Conservation (phyloP, 148 eudicot species). For the Hydrangea macrophylla region DNA sequence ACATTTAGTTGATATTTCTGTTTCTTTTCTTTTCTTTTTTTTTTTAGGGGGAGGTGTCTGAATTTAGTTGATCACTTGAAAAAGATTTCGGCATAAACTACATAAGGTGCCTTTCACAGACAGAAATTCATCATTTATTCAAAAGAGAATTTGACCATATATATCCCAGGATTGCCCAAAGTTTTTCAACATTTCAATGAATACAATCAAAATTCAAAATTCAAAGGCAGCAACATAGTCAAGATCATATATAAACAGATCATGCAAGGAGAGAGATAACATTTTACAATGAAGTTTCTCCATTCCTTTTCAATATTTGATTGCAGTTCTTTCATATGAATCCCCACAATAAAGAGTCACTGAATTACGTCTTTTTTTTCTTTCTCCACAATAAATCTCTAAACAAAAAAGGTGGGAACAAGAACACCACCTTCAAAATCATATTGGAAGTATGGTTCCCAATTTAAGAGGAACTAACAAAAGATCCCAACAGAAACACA, state of each 20-base stretch:
- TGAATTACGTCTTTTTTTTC: constrained; percentile 21
- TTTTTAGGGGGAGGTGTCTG: too few relatives aligned
- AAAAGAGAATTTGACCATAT: too few relatives aligned
- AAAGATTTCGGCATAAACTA: neutral
- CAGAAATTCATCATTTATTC: neutral
- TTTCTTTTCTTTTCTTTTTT: too few relatives aligned
- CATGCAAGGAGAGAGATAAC: constrained; percentile 6
- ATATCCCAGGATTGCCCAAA: neutral
- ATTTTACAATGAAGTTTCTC: constrained; percentile 18
- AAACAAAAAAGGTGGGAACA: constrained; percentile 22
- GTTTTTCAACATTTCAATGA: neutral
- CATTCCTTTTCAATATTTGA: constrained; percentile 7
- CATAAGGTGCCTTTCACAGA: neutral
- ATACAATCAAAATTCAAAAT: neutral
- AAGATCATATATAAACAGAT: constrained; percentile 16
- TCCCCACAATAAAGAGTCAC: constrained; percentile 18
- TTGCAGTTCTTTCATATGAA: constrained; percentile 5
- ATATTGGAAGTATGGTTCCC: constrained; percentile 21
- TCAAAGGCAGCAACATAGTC: constrained; percentile 5
- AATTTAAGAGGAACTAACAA: neutral
- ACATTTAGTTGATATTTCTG: too few relatives aligned
- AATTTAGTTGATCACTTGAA: too few relatives aligned
- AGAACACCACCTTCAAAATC: constrained; percentile 22
- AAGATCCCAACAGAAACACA: constrained; percentile 5
- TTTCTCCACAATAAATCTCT: constrained; percentile 22